These are phyloP conservation scores for Phaffomyces antillensis DNA, from an alignment of 805 yeast genomes.

Conservation along the genomic window DNA sequence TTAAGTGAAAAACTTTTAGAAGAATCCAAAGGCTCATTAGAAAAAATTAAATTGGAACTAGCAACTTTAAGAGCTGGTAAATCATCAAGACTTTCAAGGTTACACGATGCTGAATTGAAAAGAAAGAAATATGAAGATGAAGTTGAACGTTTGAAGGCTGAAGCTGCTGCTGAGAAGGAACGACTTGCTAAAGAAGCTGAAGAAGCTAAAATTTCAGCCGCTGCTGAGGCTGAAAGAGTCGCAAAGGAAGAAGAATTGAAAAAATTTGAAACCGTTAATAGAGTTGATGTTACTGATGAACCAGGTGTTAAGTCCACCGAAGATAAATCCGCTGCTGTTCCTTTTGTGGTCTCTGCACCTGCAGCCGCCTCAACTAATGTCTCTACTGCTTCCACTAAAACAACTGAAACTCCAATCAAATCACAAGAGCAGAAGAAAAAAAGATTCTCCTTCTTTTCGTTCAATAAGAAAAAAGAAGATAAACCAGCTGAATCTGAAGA, in stretches of 20 bases:
- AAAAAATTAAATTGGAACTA: constrained; percentile 15
- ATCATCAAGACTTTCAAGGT: constrained; percentile 15
- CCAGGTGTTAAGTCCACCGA: background rate
- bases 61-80: constrained; percentile 18
- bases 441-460: constrained; percentile 7
- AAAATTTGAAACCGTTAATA: constrained; percentile 1
- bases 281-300: constrained; percentile 9
- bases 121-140: constrained; percentile 18
- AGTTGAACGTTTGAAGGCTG: constrained; percentile 9
- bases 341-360: background rate
- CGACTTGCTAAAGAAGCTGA: constrained; percentile 75
- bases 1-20: constrained; percentile 14
- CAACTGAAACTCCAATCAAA: constrained; percentile 1
- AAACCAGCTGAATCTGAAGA: constrained; percentile 1
- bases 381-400: background rate
- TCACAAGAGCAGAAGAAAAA: constrained; percentile 2
- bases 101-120: constrained; percentile 18
- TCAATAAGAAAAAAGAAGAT: constrained; percentile 3
- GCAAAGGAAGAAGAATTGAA: constrained; percentile 14
- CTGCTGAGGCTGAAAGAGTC: constrained; percentile 9
- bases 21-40: constrained; percentile 11
- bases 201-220: constrained; percentile 31
- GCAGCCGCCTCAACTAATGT: background rate
- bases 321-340: background rate
- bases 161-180: constrained; percentile 39